Percentiles rank a stretch among this genome's conserved stretches.
phyloP scores from a whole-genome alignment of 2,329 filamentous ascomycete species.

The Aureobasidium pullulans region DNA sequence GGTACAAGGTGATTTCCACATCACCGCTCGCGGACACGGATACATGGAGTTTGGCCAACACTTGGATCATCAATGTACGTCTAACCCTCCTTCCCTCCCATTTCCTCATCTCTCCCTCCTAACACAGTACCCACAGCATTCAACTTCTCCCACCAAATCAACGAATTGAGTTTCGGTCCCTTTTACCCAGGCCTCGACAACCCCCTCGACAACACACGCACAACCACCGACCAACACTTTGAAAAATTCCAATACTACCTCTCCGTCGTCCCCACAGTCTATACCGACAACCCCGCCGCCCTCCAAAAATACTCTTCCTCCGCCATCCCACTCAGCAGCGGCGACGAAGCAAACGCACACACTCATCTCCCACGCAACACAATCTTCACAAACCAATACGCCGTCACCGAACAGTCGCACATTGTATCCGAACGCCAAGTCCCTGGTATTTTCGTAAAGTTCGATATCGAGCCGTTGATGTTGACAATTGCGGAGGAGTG shows the following conservation, averaged over 20 bases:
- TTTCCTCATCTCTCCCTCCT: slow-evolving; percentile 1
- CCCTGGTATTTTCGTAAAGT: slow-evolving; percentile 96
- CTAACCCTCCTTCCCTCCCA: not conserved
- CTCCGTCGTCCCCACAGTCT: slow-evolving; percentile 88
- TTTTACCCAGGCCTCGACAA: slow-evolving; percentile 92
- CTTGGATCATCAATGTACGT: slow-evolving; percentile 71
- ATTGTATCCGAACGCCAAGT: slow-evolving; percentile 61
- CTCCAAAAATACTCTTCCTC: slow-evolving; percentile 38
- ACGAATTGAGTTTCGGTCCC: slow-evolving; percentile 92
- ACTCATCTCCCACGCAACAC: slow-evolving; percentile 43
- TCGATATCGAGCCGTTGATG: slow-evolving; percentile 93
- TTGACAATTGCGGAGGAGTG: slow-evolving; percentile 78
- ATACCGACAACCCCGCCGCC: slow-evolving; percentile 48
- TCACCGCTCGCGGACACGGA: slow-evolving; percentile 91
- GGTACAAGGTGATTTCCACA: slow-evolving; percentile 96
- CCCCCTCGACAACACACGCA: slow-evolving; percentile 85
- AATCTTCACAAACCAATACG: slow-evolving; percentile 94
- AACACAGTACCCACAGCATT: slow-evolving; percentile 53
- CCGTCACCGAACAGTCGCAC: slow-evolving; percentile 81
- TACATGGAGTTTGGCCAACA: slow-evolving; percentile 76
- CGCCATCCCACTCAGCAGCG: slow-evolving; percentile 34
- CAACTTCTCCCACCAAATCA: slow-evolving; percentile 97
- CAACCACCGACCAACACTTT: slow-evolving; percentile 68
- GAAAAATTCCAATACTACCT: slow-evolving; percentile 98
- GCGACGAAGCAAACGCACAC: slow-evolving; percentile 25